Evolutionary conservation across 805 yeast species (phyloP).

Genomic region (Pichia membranifaciens): DNA sequence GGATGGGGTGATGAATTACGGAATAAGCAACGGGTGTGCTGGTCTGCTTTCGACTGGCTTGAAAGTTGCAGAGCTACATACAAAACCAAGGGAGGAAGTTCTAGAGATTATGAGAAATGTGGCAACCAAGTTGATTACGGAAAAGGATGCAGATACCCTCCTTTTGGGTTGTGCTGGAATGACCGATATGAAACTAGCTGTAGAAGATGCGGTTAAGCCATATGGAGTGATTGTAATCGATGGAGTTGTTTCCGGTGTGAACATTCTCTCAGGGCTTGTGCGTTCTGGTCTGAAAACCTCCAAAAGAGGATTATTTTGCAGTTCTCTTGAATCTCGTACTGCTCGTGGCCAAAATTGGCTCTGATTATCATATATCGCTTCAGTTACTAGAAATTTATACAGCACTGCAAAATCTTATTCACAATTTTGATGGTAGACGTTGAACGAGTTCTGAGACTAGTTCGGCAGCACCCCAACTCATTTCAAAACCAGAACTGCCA

Average conservation of each 20-base stretch:
- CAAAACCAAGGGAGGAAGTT: constrained; percentile 29
- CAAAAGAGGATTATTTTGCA: constrained; percentile 23
- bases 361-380: background rate
- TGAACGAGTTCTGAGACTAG: constrained; percentile 32
- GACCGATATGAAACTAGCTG: constrained; percentile 86
- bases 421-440: constrained; percentile 9
- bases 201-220: constrained; percentile 90
- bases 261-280: constrained; percentile 30
- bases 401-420: no score
- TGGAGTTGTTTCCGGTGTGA: constrained; percentile 24
- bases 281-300: constrained; percentile 32
- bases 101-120: constrained; percentile 23
- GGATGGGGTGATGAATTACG: constrained; percentile 27
- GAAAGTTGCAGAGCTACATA: constrained; percentile 30
- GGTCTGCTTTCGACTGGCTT: constrained; percentile 30
- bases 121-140: constrained; percentile 24
- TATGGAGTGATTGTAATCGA: constrained; percentile 86
- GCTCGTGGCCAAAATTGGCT: constrained; percentile 12
- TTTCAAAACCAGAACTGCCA: constrained; percentile 70
- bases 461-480: constrained; percentile 59
- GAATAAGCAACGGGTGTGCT: constrained; percentile 29
- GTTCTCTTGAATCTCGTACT: constrained; percentile 7
- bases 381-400: no score
- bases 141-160: constrained; percentile 53
- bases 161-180: constrained; percentile 63